A percentile compares a stretch with the other conserved stretches of the same genome.
Conservation (phyloP, 2,329 filamentous ascomycete species). For the Daldinia sp. region DNA sequence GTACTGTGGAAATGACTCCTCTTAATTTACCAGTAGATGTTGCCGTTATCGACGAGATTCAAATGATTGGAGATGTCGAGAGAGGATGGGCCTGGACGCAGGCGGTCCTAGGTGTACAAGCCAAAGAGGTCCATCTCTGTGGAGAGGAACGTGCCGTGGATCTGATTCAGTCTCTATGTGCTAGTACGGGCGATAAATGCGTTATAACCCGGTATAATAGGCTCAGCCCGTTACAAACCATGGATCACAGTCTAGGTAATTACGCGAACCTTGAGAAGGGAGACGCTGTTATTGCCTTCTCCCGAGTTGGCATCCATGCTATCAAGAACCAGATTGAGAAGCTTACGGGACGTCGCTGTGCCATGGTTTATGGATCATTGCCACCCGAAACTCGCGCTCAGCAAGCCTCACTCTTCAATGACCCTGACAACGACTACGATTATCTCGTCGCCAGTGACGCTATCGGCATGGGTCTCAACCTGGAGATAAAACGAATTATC, state of each 20-base stretch:
- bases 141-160: slow-evolving; percentile 87
- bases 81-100: slow-evolving; percentile 96
- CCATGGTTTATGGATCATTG: slow-evolving; percentile 91
- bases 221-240: slow-evolving; percentile 80
- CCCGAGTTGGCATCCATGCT: slow-evolving; percentile 81
- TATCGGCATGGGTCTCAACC: slow-evolving; percentile 96
- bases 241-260: slow-evolving; percentile 73
- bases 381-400: slow-evolving; percentile 93
- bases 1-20: slow-evolving; percentile 90
- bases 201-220: slow-evolving; percentile 86
- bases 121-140: slow-evolving; percentile 91
- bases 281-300: slow-evolving; percentile 91
- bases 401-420: slow-evolving; percentile 93
- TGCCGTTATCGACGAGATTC: slow-evolving; percentile 97
- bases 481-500: slow-evolving; percentile 90
- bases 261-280: slow-evolving; percentile 82
- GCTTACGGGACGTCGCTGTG: slow-evolving; percentile 81
- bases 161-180: slow-evolving; percentile 81
- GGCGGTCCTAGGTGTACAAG: slow-evolving; percentile 86
- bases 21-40: slow-evolving; percentile 76
- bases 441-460: slow-evolving; percentile 94
- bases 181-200: slow-evolving; percentile 83
- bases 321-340: slow-evolving; percentile 83
- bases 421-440: slow-evolving; percentile 95
- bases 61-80: slow-evolving; percentile 87